Percentiles rank a stretch among this genome's conserved stretches.
Evolutionary conservation across 2,329 filamentous ascomycete species (phyloP).

Genomic region (Dactylellina leptospora): DNA sequence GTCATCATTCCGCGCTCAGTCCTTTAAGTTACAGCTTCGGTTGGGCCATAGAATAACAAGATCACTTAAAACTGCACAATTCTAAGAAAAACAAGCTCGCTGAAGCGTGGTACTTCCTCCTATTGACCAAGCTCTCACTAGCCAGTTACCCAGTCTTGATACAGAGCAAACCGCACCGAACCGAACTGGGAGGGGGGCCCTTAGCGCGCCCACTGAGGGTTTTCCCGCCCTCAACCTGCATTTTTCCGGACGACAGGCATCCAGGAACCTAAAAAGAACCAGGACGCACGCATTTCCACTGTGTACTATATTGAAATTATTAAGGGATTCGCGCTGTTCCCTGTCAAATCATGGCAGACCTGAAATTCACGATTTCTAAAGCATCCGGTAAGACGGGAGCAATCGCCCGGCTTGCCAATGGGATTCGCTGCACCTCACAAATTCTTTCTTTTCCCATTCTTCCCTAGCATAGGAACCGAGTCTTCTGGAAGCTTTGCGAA

Average conservation of each 20-base stretch:
- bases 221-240: constrained; percentile 26
- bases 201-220: constrained; percentile 23
- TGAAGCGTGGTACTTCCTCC: no score
- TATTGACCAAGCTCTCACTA: no score
- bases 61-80: background rate
- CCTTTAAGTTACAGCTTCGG: constrained; percentile 18
- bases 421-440: constrained; percentile 13
- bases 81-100: no score
- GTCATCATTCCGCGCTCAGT: constrained; percentile 11
- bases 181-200: background rate
- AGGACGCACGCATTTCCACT: no score
- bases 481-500: constrained; percentile 26
- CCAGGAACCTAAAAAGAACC: constrained; percentile 18
- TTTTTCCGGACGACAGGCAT: constrained; percentile 50
- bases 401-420: constrained; percentile 39
- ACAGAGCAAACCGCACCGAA: background rate
- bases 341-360: background rate
- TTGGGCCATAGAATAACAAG: background rate
- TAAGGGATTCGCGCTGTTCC: constrained; percentile 16
- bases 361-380: background rate
- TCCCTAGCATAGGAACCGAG: no score
- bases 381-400: constrained; percentile 46
- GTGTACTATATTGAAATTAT: constrained; percentile 30
- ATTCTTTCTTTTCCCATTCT: constrained; percentile 4
- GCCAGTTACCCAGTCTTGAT: background rate